phyloP scores from a whole-genome alignment of 2,329 filamentous ascomycete species.

The Cordyceps cateniannulata region DNA sequence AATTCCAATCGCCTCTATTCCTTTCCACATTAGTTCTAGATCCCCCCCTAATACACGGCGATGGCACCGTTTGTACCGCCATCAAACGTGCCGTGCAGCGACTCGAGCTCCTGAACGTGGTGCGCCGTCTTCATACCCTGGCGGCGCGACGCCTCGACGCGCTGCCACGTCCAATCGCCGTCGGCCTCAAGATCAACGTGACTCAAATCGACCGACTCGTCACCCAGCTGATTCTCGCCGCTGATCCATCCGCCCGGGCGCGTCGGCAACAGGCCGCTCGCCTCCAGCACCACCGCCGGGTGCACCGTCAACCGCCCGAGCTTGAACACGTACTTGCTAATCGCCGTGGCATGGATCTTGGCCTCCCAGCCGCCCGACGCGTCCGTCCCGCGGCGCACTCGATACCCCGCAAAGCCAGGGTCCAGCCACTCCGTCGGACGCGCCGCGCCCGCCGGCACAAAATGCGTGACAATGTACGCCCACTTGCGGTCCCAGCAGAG shows the following conservation, averaged over 20 bases:
- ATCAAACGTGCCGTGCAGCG: conserved; percentile 44
- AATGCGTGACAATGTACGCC: conserved; percentile 71
- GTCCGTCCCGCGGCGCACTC: conserved; percentile 32
- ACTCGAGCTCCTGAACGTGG: conserved; percentile 53
- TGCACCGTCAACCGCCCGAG: conserved; percentile 76
- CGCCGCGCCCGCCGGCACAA: conserved; percentile 56
- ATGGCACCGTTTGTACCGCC: conserved; percentile 46
- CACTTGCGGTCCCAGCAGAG: conserved; percentile 76
- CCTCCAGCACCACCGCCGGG: conserved; percentile 67
- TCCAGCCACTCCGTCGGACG: conserved; percentile 49
- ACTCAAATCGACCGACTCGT: conserved; percentile 31
- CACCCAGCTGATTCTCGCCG: conserved; percentile 36
- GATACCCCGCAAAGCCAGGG: conserved; percentile 34
- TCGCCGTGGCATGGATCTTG: conserved; percentile 62
- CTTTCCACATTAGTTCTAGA: not conserved
- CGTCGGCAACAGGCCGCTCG: conserved; percentile 67
- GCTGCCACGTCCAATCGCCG: conserved; percentile 51
- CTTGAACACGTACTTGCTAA: conserved; percentile 81
- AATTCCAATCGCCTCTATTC: not conserved
- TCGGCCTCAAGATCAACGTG: conserved; percentile 28
- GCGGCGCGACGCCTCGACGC: conserved; percentile 47
- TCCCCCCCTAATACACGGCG: conserved; percentile 38
- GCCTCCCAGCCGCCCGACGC: conserved; percentile 45
- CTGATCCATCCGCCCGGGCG: conserved; percentile 60
- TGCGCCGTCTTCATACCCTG: conserved; percentile 48